phyloP scores from a whole-genome alignment of 164 flowering plant genomes.

The Vitis amurensis region DNA sequence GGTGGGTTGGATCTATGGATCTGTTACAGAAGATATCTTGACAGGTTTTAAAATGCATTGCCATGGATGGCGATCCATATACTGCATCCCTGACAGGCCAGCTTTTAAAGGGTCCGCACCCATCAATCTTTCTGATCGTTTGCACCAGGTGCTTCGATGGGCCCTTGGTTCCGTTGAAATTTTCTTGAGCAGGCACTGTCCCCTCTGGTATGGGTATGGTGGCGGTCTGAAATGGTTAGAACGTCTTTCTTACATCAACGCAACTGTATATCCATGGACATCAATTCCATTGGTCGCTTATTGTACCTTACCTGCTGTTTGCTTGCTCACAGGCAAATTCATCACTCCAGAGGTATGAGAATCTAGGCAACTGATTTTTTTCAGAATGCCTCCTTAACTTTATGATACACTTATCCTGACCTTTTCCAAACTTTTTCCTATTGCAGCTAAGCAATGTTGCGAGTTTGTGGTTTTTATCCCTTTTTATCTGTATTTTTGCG shows the following conservation, averaged over 20 bases:
- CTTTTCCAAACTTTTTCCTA: constrained; percentile 4
- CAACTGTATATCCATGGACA: constrained; percentile 62
- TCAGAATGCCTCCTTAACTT: neutral
- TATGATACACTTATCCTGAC: neutral
- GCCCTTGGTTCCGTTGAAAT: constrained; percentile 81
- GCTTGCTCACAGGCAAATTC: constrained; percentile 67
- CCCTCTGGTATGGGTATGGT: constrained; percentile 69
- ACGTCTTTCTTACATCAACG: constrained; percentile 58
- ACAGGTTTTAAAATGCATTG: constrained; percentile 81
- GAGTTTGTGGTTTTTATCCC: constrained; percentile 63
- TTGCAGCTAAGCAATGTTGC: constrained; percentile 65
- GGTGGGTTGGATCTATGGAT: constrained; percentile 80
- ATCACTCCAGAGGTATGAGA: constrained; percentile 61
- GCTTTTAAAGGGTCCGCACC: constrained; percentile 76
- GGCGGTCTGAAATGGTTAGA: constrained; percentile 61
- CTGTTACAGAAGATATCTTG: constrained; percentile 67
- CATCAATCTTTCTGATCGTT: constrained; percentile 71
- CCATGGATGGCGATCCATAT: constrained; percentile 72
- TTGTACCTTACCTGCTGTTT: constrained; percentile 69
- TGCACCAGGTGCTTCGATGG: constrained; percentile 70
- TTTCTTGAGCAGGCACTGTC: constrained; percentile 69
- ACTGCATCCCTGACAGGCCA: constrained; percentile 57
- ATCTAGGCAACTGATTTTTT: neutral
- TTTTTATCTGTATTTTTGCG: constrained; percentile 59
- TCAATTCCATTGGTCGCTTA: constrained; percentile 67